phyloP scores from a whole-genome alignment of 1,139 yeast genomes.

The Debaryomycetaceae sp. region DNA sequence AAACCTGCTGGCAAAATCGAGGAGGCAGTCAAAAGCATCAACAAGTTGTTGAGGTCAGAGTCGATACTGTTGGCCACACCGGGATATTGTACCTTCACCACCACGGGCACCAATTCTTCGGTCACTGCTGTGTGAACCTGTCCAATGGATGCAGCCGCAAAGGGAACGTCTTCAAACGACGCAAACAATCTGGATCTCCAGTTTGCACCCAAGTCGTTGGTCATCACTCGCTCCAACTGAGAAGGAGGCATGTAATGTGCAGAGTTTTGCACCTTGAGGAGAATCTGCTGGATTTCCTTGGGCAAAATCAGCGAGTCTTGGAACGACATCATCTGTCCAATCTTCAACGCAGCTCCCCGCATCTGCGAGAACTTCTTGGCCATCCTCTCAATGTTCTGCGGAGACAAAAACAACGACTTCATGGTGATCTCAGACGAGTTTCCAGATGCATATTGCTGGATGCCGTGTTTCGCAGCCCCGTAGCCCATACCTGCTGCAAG shows the following conservation, averaged over 20 bases:
- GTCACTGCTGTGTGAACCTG: conserved; percentile 89
- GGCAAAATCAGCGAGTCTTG: conserved; percentile 88
- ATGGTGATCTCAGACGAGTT: conserved; percentile 48
- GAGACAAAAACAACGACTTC: conserved; percentile 67
- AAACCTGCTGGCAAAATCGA: conserved; percentile 86
- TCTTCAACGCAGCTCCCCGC: conserved; percentile 97
- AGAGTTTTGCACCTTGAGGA: conserved; percentile 83
- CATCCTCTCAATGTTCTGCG: conserved; percentile 81
- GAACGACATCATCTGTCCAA: conserved; percentile 93
- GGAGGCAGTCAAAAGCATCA: conserved; percentile 81
- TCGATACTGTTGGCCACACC: conserved; percentile 96
- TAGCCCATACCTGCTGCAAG: conserved; percentile 90
- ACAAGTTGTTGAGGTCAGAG: conserved; percentile 82
- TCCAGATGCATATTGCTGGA: conserved; percentile 60
- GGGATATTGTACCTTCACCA: conserved; percentile 96
- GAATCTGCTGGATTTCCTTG: conserved; percentile 73
- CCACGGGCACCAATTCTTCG: conserved; percentile 65
- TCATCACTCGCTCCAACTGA: conserved; percentile 78
- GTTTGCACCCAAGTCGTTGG: conserved; percentile 65
- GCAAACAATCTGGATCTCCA: conserved; percentile 74
- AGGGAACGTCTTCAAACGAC: conserved; percentile 80
- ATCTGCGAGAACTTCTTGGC: conserved; percentile 84
- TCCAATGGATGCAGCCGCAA: conserved; percentile 97
- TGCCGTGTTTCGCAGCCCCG: conserved; percentile 78
- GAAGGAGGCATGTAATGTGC: conserved; percentile 97